Conservation (phyloP, 2,329 filamentous ascomycete species). For the Metarhizium album region DNA sequence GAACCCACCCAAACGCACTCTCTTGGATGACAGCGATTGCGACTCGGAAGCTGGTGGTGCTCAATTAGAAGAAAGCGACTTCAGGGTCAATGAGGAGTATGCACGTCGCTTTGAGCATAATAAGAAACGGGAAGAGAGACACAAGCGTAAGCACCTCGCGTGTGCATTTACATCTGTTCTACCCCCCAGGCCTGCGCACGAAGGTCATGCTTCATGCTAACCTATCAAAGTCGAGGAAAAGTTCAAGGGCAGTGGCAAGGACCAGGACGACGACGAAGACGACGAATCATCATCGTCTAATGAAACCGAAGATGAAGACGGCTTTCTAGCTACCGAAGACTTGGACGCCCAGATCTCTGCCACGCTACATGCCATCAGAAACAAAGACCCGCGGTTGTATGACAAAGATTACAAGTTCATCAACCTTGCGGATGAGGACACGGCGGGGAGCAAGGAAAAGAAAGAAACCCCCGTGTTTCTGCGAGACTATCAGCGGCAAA, state of each 20-base stretch:
- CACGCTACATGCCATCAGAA: constrained; percentile 76
- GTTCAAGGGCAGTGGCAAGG: constrained; percentile 41
- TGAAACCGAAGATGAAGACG: constrained; percentile 84
- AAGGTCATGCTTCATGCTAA: constrained; percentile 6
- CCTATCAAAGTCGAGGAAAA: constrained; percentile 69
- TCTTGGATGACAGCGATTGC: constrained; percentile 45
- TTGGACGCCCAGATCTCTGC: constrained; percentile 81
- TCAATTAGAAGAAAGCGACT: constrained; percentile 30
- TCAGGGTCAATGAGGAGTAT: constrained; percentile 87
- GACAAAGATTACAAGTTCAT: constrained; percentile 74
- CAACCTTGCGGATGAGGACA: constrained; percentile 44
- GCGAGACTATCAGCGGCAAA: constrained; percentile 84
- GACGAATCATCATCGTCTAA: constrained; percentile 58
- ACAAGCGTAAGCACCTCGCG: constrained; percentile 42
- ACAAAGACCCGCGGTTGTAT: constrained; percentile 86
- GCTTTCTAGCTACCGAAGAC: constrained; percentile 72
- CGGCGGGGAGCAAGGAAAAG: constrained; percentile 33
- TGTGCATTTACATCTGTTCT: neutral
- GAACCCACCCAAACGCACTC: constrained; percentile 32
- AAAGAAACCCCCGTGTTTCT: constrained; percentile 79
- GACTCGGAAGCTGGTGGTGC: constrained; percentile 36
- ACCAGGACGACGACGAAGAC: constrained; percentile 21
- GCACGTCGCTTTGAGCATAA: constrained; percentile 89
- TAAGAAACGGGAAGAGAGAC: constrained; percentile 86
- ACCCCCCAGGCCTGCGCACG: neutral